Percentiles rank a stretch among this genome's conserved stretches.
phyloP scores from a whole-genome alignment of 768 basidiomycete genomes.

The Psilocybe cyanescens region DNA sequence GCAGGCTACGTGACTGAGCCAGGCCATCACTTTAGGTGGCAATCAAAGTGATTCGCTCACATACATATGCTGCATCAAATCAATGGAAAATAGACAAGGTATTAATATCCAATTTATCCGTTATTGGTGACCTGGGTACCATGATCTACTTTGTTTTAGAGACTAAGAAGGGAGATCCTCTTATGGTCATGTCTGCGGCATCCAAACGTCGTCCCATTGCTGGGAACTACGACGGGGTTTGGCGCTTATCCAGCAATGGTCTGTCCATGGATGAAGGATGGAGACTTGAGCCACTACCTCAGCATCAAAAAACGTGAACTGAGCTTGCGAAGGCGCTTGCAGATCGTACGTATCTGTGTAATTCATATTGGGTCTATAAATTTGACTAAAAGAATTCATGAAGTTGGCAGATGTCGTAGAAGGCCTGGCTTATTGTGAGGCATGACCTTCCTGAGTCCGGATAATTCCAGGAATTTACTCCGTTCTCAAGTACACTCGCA shows the following conservation, averaged over 20 bases:
- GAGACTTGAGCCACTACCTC: conserved; percentile 4
- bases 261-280: conserved; percentile 11
- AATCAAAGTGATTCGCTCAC: conserved; percentile 19
- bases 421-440: conserved; percentile 8
- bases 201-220: conserved; percentile 8
- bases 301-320: background rate
- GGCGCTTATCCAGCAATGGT: conserved; percentile 11
- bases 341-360: conserved; percentile 1
- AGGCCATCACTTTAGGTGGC: conserved; percentile 7
- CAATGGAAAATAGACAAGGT: conserved; percentile 18
- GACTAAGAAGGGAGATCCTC: conserved; percentile 6
- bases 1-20: background rate
- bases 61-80: conserved; percentile 15
- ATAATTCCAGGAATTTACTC: background rate
- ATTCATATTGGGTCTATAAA: background rate
- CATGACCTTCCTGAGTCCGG: background rate
- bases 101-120: too few relatives aligned
- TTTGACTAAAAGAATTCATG: background rate
- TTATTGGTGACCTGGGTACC: background rate
- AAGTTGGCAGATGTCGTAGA: conserved; percentile 8
- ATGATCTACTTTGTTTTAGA: background rate
- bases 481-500: conserved; percentile 2
- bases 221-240: conserved; percentile 9
- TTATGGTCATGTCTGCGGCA: conserved; percentile 8
- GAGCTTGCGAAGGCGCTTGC: background rate